phyloP scores from a whole-genome alignment of 179 eudicot species.

The Spergularia azorica region DNA sequence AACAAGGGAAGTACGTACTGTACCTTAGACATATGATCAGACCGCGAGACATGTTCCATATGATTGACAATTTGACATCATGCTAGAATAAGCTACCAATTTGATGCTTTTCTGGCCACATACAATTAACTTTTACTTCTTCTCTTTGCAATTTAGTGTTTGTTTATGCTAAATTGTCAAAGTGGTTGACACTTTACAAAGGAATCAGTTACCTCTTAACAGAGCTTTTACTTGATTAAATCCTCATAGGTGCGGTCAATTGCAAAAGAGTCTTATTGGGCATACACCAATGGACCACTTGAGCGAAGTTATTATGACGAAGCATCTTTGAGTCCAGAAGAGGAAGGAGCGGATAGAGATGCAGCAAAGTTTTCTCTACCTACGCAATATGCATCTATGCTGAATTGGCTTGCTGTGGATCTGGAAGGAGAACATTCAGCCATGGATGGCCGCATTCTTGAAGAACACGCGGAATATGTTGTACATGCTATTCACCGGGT shows the following conservation, averaged over 20 bases:
- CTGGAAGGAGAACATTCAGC: slow-evolving; percentile 99
- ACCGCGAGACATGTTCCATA: no score
- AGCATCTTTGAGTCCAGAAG: slow-evolving; percentile 52
- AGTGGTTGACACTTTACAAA: not conserved
- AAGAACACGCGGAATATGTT: slow-evolving; percentile 95
- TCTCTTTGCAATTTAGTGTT: not conserved
- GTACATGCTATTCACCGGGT: slow-evolving; percentile 98
- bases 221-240: slow-evolving; percentile 18
- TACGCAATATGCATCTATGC: slow-evolving; percentile 61
- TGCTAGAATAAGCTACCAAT: no score
- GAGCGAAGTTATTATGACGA: slow-evolving; percentile 67
- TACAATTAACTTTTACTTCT: not conserved
- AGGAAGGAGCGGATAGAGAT: slow-evolving; percentile 45
- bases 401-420: slow-evolving; percentile 98
- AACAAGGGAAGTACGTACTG: not conserved
- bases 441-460: slow-evolving; percentile 93
- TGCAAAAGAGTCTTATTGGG: slow-evolving; percentile 97
- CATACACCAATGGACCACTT: slow-evolving; percentile 88
- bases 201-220: not conserved
- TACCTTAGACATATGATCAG: not conserved
- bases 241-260: slow-evolving; percentile 77
- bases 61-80: no score
- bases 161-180: not conserved
- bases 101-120: not conserved
- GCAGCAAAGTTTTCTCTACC: slow-evolving; percentile 49